These are phyloP conservation scores for Psilocybe mexicana DNA, from an alignment of 1,284 basidiomycete genomes.

Conservation along the genomic window DNA sequence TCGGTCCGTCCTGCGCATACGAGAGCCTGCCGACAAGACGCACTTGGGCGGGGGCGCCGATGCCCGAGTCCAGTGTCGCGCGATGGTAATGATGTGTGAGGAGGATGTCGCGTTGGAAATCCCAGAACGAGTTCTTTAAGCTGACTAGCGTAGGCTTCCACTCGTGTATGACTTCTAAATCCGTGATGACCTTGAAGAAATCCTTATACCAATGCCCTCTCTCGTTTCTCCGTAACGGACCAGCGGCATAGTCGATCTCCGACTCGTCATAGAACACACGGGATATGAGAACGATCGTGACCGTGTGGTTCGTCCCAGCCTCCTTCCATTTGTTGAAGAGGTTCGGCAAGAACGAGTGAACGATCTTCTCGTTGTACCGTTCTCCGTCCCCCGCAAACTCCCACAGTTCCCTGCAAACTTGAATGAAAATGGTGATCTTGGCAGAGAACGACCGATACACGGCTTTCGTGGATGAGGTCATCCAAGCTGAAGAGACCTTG, in stretches of 20 bases:
- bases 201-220: slow-evolving; percentile 89
- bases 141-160: slow-evolving; percentile 87
- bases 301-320: slow-evolving; percentile 87
- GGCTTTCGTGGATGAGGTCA: slow-evolving; percentile 84
- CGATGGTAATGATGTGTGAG: slow-evolving; percentile 84
- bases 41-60: slow-evolving; percentile 51
- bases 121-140: slow-evolving; percentile 88
- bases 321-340: slow-evolving; percentile 84
- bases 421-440: slow-evolving; percentile 91
- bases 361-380: slow-evolving; percentile 94
- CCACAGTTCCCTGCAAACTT: slow-evolving; percentile 96
- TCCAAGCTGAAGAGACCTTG: slow-evolving; percentile 78
- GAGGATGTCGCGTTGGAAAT: slow-evolving; percentile 86
- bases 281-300: slow-evolving; percentile 94
- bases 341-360: slow-evolving; percentile 88
- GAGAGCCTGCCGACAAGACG: slow-evolving; percentile 79
- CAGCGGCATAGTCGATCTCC: slow-evolving; percentile 78
- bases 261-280: slow-evolving; percentile 89
- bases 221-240: slow-evolving; percentile 73
- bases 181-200: slow-evolving; percentile 93
- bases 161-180: slow-evolving; percentile 85
- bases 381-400: slow-evolving; percentile 97
- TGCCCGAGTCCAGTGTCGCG: slow-evolving; percentile 45
- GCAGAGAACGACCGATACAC: slow-evolving; percentile 92
- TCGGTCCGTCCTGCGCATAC: slow-evolving; percentile 91